Evolutionary conservation across 345 rosid genomes (phyloP).

Genomic region (Lepidium aucheri): DNA sequence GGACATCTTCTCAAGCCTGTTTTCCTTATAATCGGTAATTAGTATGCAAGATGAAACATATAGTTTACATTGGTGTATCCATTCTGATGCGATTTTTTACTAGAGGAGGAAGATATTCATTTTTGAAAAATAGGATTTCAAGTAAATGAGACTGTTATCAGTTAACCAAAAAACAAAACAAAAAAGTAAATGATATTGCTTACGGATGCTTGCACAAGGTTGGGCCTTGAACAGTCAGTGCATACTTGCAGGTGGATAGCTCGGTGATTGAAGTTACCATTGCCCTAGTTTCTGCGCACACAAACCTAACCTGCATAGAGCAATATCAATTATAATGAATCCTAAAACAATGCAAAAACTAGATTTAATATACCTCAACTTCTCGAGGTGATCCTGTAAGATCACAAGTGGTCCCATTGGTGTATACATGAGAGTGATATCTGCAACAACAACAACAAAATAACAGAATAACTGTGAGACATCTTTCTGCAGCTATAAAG

Average conservation of each 20-base stretch:
- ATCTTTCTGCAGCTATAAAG: background rate
- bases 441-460: slow-evolving; percentile 29
- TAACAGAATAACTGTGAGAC: background rate
- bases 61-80: background rate
- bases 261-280: slow-evolving; percentile 90
- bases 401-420: slow-evolving; percentile 85
- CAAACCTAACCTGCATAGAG: slow-evolving; percentile 74
- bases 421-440: slow-evolving; percentile 82
- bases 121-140: background rate
- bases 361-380: slow-evolving; percentile 49
- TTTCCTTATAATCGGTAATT: background rate
- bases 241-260: slow-evolving; percentile 94
- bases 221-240: slow-evolving; percentile 72
- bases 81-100: background rate
- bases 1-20: background rate
- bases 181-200: slow-evolving; percentile 26
- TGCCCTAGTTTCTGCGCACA: slow-evolving; percentile 82
- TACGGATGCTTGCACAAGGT: slow-evolving; percentile 92
- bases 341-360: background rate
- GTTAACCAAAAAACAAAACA: too few species aligned
- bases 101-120: background rate
- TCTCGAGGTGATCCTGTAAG: slow-evolving; percentile 82
- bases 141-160: slow-evolving; percentile 9
- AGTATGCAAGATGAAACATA: background rate
- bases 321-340: slow-evolving; percentile 5